These are phyloP conservation scores for Verticillium alfalfae DNA, from an alignment of 2,329 filamentous ascomycete species.

Conservation along the genomic window DNA sequence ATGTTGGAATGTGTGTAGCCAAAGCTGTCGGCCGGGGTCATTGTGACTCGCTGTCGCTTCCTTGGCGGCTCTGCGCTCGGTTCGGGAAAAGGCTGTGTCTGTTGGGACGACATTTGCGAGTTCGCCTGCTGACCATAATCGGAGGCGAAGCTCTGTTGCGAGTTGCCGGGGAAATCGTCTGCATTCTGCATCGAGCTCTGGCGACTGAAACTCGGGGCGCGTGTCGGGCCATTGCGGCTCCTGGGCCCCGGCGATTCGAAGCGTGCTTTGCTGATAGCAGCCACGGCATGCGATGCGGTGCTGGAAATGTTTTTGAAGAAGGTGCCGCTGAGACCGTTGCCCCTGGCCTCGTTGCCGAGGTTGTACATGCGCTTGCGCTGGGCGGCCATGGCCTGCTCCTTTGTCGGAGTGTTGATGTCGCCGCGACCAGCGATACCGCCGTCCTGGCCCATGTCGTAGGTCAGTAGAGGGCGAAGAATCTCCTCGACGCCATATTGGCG, in stretches of 20 bases:
- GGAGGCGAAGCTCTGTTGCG: conserved; percentile 77
- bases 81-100: conserved; percentile 16
- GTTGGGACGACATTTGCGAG: conserved; percentile 62
- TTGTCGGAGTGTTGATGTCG: conserved; percentile 88
- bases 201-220: conserved; percentile 65
- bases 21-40: conserved; percentile 53
- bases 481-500: conserved; percentile 75
- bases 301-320: conserved; percentile 97
- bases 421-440: conserved; percentile 67
- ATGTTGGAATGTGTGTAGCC: conserved; percentile 39
- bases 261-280: conserved; percentile 92
- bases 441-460: conserved; percentile 75
- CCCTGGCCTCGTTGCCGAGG: conserved; percentile 61
- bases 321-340: conserved; percentile 67
- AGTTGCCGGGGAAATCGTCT: conserved; percentile 64
- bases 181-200: conserved; percentile 59
- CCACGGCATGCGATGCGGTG: conserved; percentile 87
- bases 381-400: conserved; percentile 97
- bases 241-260: conserved; percentile 81
- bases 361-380: conserved; percentile 91
- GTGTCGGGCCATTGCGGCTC: conserved; percentile 56
- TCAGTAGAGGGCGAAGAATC: conserved; percentile 65
- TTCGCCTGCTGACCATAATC: conserved; percentile 72
- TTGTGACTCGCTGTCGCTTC: conserved; percentile 63
- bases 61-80: conserved; percentile 64